Evolutionary conservation across 176 grass and related monocot species (phyloP).

Genomic region (Ensete glaucum): DNA sequence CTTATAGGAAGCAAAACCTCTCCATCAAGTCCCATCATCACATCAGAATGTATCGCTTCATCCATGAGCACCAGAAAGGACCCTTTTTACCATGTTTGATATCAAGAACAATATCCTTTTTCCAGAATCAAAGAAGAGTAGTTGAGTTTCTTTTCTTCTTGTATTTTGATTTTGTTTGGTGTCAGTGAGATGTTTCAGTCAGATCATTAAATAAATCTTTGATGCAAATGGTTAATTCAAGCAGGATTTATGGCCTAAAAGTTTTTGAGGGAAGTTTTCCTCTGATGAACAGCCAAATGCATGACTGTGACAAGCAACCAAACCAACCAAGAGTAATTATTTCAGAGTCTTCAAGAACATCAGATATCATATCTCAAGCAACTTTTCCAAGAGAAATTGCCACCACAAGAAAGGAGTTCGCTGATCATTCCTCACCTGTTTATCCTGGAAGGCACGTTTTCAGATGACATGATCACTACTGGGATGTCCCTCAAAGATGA

Average conservation of each 20-base stretch:
- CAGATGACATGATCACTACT: constrained; percentile 38
- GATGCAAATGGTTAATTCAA: neutral
- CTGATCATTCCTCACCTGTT: constrained; percentile 15
- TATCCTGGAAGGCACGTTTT: constrained; percentile 35
- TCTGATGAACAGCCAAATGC: neutral
- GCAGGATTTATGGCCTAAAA: neutral
- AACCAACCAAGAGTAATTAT: neutral
- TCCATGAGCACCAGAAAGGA: constrained; percentile 21
- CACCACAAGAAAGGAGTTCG: neutral
- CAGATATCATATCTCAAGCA: neutral
- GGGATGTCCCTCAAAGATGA: constrained; percentile 28
- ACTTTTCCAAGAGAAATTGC: too few species aligned
- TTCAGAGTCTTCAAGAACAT: too few species aligned
- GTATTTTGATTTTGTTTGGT: neutral
- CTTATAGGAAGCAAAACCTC: constrained; percentile 11
- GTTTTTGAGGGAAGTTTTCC: neutral
- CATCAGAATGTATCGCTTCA: constrained; percentile 47
- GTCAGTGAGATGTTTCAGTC: too few species aligned
- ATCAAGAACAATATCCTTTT: neutral
- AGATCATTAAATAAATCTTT: too few species aligned
- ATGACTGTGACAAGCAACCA: neutral
- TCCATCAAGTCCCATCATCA: constrained; percentile 22
- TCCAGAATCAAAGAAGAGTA: neutral
- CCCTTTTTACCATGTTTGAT: neutral
- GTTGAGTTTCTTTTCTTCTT: neutral